A percentile compares a stretch with the other conserved stretches of the same genome.
Conservation (phyloP, 495 filamentous ascomycete genomes). For the Neurospora sp. region DNA sequence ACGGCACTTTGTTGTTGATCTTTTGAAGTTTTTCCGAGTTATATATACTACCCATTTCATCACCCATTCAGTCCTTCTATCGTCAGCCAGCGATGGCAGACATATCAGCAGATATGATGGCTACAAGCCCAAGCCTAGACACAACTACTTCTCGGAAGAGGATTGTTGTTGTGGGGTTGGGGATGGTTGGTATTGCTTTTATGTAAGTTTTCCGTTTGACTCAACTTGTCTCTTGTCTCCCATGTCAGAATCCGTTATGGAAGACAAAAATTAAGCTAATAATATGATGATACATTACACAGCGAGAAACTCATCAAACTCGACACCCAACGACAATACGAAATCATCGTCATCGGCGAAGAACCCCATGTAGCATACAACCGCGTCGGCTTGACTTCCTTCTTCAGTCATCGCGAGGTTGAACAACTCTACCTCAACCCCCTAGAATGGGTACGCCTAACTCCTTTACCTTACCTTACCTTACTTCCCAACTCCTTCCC, state of each 20-base stretch:
- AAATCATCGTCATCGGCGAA: conserved; percentile 86
- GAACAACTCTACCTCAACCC: conserved; percentile 89
- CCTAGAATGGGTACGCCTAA: conserved; percentile 64
- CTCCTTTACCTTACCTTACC: not conserved
- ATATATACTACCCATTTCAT: too few species aligned
- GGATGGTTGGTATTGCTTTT: conserved; percentile 93
- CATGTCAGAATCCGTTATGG: not conserved
- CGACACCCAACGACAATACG: conserved; percentile 70
- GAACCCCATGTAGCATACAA: conserved; percentile 92
- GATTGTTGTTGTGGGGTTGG: conserved; percentile 81
- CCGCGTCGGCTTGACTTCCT: conserved; percentile 86
- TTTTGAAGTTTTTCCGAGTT: too few species aligned
- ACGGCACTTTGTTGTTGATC: too few species aligned
- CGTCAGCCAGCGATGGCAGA: too few species aligned
- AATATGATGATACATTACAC: not conserved
- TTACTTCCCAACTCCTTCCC: not conserved
- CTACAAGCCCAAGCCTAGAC: conserved; percentile 15
- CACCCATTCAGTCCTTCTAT: too few species aligned
- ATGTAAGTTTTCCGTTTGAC: conserved; percentile 49
- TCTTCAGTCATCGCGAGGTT: conserved; percentile 83
- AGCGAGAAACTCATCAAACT: conserved; percentile 85
- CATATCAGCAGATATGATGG: conserved; percentile 27
- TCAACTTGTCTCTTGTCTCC: not conserved
- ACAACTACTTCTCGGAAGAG: too few species aligned
- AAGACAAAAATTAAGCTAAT: not conserved